Evolutionary conservation across 2,329 filamentous ascomycete genomes (phyloP).

Genomic region (Botrytis fragariae): DNA sequence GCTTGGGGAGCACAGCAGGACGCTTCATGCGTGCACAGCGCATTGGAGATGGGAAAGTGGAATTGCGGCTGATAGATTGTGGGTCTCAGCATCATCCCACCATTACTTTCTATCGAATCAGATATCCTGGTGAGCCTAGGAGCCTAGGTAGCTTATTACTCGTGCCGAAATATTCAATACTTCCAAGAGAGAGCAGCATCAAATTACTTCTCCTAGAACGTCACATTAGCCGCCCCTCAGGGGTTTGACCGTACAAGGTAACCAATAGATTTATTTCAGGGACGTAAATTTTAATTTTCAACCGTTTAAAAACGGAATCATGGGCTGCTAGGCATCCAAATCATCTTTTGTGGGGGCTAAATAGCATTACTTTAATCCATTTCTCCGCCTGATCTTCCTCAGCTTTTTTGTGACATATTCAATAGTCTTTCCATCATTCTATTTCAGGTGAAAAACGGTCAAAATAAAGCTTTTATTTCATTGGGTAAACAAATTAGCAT

Average conservation of each 20-base stretch:
- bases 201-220: background rate
- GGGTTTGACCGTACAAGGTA: background rate
- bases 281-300: background rate
- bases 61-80: constrained; percentile 2
- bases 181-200: background rate
- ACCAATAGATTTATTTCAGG: background rate
- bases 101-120: background rate
- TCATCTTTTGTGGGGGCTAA: background rate
- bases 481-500: background rate
- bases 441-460: background rate
- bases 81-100: constrained; percentile 3
- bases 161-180: background rate
- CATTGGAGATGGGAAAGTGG: background rate
- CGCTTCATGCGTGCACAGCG: background rate
- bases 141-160: background rate
- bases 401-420: background rate
- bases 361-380: background rate
- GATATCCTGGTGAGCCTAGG: background rate
- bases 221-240: background rate
- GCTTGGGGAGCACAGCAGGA: background rate
- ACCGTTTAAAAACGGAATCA: background rate
- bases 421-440: background rate
- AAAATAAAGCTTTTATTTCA: background rate
- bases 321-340: constrained; percentile 8
- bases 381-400: background rate